Evolutionary conservation across 176 grass and related monocot genomes (phyloP).

Genomic region (Oryza rufipogon): DNA sequence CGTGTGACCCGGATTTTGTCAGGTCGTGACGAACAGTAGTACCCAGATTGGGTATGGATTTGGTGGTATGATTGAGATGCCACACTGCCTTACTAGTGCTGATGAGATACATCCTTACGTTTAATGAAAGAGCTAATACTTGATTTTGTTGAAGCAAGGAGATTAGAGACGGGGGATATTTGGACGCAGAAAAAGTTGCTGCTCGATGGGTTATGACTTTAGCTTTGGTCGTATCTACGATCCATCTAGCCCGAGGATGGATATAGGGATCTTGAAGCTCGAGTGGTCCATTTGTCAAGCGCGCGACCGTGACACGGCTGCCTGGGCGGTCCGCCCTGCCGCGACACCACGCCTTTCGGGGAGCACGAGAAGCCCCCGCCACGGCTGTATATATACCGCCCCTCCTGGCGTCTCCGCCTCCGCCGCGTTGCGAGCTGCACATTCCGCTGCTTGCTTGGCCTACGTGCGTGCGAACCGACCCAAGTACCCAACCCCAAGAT

Average conservation of each 20-base stretch:
- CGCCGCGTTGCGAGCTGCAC: neutral
- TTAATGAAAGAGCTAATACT: neutral
- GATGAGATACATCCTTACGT: slow-evolving; percentile 41
- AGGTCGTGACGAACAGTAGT: neutral
- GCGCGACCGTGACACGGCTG: neutral
- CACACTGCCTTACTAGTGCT: neutral
- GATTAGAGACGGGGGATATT: neutral
- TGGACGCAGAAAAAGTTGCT: neutral
- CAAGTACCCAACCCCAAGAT: neutral
- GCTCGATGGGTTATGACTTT: slow-evolving; percentile 2
- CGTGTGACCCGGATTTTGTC: neutral
- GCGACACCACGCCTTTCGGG: slow-evolving; percentile 44
- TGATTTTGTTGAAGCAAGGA: neutral
- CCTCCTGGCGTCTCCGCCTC: neutral
- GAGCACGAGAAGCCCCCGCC: slow-evolving; percentile 29
- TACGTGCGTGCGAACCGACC: neutral
- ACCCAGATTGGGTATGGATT: neutral
- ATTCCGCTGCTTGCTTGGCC: neutral
- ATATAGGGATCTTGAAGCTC: neutral
- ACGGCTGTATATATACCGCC: slow-evolving; percentile 9
- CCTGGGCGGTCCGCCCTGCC: slow-evolving; percentile 22
- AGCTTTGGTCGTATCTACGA: slow-evolving; percentile 10
- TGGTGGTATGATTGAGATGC: slow-evolving; percentile 25
- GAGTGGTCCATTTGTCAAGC: slow-evolving; percentile 41
- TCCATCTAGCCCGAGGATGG: neutral